Conservation (phyloP, 1,284 basidiomycete species). For the Mycosarcoma mackinlayi region DNA sequence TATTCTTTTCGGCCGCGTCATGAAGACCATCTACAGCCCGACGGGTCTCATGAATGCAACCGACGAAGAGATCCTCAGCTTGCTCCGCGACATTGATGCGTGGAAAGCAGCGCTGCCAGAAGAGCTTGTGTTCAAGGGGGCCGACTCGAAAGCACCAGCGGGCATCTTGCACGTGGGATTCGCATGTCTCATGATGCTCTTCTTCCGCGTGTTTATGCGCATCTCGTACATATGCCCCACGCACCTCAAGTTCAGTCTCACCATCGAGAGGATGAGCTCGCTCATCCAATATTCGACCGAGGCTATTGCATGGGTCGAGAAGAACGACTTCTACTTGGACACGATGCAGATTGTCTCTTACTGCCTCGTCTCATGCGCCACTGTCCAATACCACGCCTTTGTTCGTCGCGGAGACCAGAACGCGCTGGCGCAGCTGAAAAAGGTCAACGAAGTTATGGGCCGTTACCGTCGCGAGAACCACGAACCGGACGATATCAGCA, state of each 20-base stretch:
- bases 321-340: conserved; percentile 61
- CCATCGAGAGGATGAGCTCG: conserved; percentile 61
- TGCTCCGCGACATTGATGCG: conserved; percentile 60
- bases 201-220: conserved; percentile 65
- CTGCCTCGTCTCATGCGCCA: conserved; percentile 63
- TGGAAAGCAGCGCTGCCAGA: conserved; percentile 57
- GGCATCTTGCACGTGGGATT: conserved; percentile 60
- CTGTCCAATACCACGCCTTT: conserved; percentile 62
- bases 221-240: conserved; percentile 65
- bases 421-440: conserved; percentile 44
- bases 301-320: conserved; percentile 60
- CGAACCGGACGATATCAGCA: conserved; percentile 73
- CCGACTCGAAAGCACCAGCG: conserved; percentile 47
- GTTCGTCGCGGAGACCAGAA: conserved; percentile 56
- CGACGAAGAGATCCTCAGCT: conserved; percentile 59
- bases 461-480: conserved; percentile 55
- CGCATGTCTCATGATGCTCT: conserved; percentile 61
- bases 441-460: conserved; percentile 42
- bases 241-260: conserved; percentile 62
- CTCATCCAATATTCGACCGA: conserved; percentile 56
- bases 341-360: conserved; percentile 61
- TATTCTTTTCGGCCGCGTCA: conserved; percentile 64
- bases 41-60: conserved; percentile 65
- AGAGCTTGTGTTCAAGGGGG: conserved; percentile 51
- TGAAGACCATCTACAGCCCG: conserved; percentile 66